Base-by-base conservation (phyloP, 225 moss, liverwort and hornwort genomes). In the Anthoceros angustus region DNA sequence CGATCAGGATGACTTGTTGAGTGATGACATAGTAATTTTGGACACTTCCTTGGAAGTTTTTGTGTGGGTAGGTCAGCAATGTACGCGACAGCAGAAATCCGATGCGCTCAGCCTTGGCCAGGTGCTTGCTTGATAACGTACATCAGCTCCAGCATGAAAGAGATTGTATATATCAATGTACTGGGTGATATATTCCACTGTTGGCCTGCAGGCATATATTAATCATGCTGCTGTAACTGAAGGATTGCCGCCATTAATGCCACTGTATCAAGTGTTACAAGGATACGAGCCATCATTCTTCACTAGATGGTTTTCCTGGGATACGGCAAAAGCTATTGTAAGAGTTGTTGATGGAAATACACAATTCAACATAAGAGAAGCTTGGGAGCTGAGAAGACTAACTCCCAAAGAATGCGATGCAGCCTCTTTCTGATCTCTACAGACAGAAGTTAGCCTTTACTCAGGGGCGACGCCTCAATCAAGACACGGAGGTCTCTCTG, bases 11-110 rank as follows among this genome's bases (percentile, higher is more conserved):
- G 94, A 95, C 69, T 83, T 95, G 70, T 74, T 95, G 80, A 86
- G 84, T 14, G 94, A 91, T 61, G 94, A 95, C 80, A 62, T 95
- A 41, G 86, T 95, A 88, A 80, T 95, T 61, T 70, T 98, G 74
- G 91, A 87, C 73, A 79, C 78, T 40, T 75, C 88, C 66, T 79
- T 80, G 72, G 82, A 69, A 63, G 72, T 91, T 10, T 84, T 73
- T 67, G 82, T 82, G 50, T 86, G 91, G 95, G 76, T 98, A 67
- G 91, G 95, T 61, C 85, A 86, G 65, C 79, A 86, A 55, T 69
- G 88, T 66, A 78, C 83, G 63, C 62, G 42, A 21, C 66, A 81
- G 15, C 76, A 86, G 70, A 87, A 88, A 70, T 72, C 75, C 25
- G 70, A 82, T 64, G 74, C 82, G 8, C 72, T 81, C 41, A 80